These are phyloP conservation scores for Lepidium didymum DNA, from an alignment of 345 rosid genomes.

Conservation along the genomic window DNA sequence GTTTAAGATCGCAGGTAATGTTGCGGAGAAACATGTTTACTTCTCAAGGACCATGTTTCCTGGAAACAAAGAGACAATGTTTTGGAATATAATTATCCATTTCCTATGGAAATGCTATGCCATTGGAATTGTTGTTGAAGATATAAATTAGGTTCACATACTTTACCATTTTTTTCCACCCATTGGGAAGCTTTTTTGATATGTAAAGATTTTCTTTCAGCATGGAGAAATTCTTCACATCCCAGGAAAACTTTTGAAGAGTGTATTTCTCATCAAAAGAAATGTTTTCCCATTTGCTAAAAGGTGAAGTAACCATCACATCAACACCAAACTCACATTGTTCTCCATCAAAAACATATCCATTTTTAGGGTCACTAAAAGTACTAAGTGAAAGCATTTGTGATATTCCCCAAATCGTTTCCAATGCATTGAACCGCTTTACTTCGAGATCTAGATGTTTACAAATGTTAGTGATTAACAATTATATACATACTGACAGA, in stretches of 20 bases:
- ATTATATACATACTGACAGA: neutral
- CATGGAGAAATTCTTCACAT: neutral
- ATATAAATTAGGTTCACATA: no score
- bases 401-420: neutral
- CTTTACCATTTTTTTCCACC: conserved; percentile 11
- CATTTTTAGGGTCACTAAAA: neutral
- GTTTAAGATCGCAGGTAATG: no score
- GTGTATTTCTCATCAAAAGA: neutral
- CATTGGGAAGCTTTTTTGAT: neutral
- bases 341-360: neutral
- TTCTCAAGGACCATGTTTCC: no score
- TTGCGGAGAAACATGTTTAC: no score
- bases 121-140: no score
- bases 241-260: neutral
- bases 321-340: conserved; percentile 6
- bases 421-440: conserved; percentile 9
- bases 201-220: neutral
- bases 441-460: neutral
- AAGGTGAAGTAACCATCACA: neutral
- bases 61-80: no score
- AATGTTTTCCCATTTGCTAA: neutral
- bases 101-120: no score
- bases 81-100: no score
- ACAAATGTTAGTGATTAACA: neutral
- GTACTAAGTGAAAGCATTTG: neutral